Evolutionary conservation across 2,329 filamentous ascomycete genomes (phyloP), one percentile per base, ranked within the genome.

Genomic region (Colletotrichum sublineola): DNA sequence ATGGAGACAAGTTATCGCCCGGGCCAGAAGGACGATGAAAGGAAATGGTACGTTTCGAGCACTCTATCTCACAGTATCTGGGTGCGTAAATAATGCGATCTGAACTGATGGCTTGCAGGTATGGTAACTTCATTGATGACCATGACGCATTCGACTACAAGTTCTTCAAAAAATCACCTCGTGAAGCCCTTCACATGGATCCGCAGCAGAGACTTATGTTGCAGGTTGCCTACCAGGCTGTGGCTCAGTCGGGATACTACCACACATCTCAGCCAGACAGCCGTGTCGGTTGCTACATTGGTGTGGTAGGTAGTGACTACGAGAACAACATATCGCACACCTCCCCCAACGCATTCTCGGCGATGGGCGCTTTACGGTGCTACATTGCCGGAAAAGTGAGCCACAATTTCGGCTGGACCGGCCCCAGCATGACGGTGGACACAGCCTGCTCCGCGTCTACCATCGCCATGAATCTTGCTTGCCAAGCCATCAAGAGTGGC

Each of bases 191-290:
- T 77, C 79, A 79, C 6, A 82, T 81, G 75, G 83, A 85, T 71
- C 83, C 83, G 12, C 81, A 84, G 67, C 81, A 83, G 50, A 77
- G 83, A 3, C 68, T 80, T 2, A 62, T 81, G 9, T 77, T 84
- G 12, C 81, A 85, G 74, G 78, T 77, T 1, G 81, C 84, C 0
- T 86, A 85, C 73, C 81, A 86, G 63, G 80, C 81, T 0, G 71
- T 83, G 5, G 79, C 80, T 64, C 73, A 79, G 24, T 69, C 74
- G 1, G 78, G 78, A 1, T 79, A 78, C 55, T 75, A n/a, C 74
- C 18, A 11, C 36, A 20, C 3, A 18, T 36, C 12, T 15, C n/a
- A 55, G 42, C 52, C 24, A 38, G 36, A 24, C 46, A 40, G 67
- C 77, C n/a, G 75, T 33, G 73, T 84, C 0, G 84, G 84, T 2